phyloP scores from a whole-genome alignment of 148 eudicot species.

The Mesembryanthemum crystallinum region DNA sequence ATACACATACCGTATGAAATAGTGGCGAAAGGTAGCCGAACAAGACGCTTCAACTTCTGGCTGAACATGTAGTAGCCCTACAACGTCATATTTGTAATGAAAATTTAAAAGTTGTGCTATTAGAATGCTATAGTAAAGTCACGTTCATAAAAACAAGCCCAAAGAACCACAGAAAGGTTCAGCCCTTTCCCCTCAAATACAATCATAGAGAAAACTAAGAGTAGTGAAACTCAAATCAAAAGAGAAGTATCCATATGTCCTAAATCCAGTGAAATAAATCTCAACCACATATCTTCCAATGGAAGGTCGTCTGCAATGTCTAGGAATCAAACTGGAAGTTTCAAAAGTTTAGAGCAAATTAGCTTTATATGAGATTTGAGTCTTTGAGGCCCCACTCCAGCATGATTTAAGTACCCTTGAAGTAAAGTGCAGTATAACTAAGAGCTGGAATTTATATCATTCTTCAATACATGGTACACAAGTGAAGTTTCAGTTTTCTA shows the following conservation, averaged over 20 bases:
- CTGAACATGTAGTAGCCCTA: conserved; percentile 95
- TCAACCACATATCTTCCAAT: neutral
- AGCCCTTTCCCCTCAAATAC: neutral
- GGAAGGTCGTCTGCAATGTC: neutral
- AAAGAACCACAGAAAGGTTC: neutral
- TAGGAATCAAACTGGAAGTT: neutral
- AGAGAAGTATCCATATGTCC: neutral
- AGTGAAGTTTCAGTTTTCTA: neutral
- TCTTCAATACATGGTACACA: neutral
- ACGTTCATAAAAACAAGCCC: neutral
- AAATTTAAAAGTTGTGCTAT: neutral
- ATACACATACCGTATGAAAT: conserved; percentile 71
- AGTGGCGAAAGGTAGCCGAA: conserved; percentile 85
- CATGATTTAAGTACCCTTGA: neutral
- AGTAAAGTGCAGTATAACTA: neutral
- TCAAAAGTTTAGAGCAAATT: neutral
- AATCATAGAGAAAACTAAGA: neutral
- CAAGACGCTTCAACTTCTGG: conserved; percentile 88
- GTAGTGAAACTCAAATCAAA: neutral
- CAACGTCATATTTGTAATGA: conserved; percentile 17
- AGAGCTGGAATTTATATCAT: neutral
- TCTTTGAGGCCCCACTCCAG: neutral
- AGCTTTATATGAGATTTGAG: neutral
- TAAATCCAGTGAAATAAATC: neutral
- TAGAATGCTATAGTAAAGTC: neutral